phyloP scores from a whole-genome alignment of 768 basidiomycete genomes.

The Macrocybe gigantea region DNA sequence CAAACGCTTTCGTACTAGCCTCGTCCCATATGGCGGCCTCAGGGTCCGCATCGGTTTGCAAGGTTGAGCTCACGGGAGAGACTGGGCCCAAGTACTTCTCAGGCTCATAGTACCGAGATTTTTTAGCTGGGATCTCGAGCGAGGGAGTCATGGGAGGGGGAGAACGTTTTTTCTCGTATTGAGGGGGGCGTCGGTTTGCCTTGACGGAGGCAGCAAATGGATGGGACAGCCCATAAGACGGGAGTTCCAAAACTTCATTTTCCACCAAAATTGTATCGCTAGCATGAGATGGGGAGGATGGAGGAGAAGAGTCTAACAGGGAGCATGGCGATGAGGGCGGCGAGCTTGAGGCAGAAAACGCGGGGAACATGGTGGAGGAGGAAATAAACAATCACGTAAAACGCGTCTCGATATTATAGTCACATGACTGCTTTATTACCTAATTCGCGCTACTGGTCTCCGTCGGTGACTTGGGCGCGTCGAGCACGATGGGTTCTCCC shows the following conservation, averaged over 20 bases:
- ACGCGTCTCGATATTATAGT: not conserved
- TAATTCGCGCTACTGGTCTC: not conserved
- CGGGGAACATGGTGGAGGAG: not conserved
- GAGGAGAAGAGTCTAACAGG: slow-evolving; percentile 21
- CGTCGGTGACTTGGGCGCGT: slow-evolving; percentile 3
- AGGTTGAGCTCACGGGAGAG: not conserved
- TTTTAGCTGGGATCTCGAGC: slow-evolving; percentile 12
- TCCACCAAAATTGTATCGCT: slow-evolving; percentile 7
- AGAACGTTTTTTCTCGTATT: slow-evolving; percentile 34
- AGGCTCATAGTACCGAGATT: not conserved
- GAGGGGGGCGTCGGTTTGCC: slow-evolving; percentile 32
- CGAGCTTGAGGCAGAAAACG: slow-evolving; percentile 29
- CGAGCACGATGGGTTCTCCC: slow-evolving; percentile 19
- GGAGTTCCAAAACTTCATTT: slow-evolving; percentile 9
- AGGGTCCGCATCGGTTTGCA: slow-evolving; percentile 18
- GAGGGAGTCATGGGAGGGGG: slow-evolving; percentile 6
- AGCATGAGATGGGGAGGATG: slow-evolving; percentile 22
- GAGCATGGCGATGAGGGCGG: slow-evolving; percentile 44
- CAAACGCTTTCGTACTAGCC: slow-evolving; percentile 36
- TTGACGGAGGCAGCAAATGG: slow-evolving; percentile 60
- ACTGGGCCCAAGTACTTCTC: slow-evolving; percentile 1
- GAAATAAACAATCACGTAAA: not conserved
- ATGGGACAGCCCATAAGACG: slow-evolving; percentile 18
- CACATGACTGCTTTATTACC: not conserved
- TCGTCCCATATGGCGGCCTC: slow-evolving; percentile 43